These are phyloP conservation scores for Phoenix roebelenii DNA, from an alignment of 176 grass and related monocot genomes.

Conservation along the genomic window DNA sequence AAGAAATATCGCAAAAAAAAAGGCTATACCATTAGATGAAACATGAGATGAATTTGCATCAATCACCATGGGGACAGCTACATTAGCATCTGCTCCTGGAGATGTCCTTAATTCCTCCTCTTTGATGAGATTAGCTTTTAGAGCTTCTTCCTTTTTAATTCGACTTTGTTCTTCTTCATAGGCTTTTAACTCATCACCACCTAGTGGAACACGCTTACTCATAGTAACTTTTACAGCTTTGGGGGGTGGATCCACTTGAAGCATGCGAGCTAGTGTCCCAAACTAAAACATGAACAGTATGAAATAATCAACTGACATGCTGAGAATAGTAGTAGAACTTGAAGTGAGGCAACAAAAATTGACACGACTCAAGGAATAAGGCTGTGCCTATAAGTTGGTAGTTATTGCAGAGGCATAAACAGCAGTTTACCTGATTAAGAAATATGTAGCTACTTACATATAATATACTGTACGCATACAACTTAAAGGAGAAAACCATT, in stretches of 20 bases:
- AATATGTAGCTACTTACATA: too few species aligned
- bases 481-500: too few species aligned
- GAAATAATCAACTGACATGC: constrained; percentile 9
- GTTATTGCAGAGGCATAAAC: too few species aligned
- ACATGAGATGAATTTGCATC: constrained; percentile 49
- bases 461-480: too few species aligned
- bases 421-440: too few species aligned
- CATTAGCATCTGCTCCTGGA: constrained; percentile 53
- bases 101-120: constrained; percentile 66
- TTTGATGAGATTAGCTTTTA: constrained; percentile 61
- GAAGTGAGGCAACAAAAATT: too few species aligned
- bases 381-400: too few species aligned
- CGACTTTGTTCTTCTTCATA: constrained; percentile 85
- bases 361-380: too few species aligned
- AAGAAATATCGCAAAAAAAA: neutral
- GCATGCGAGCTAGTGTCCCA: constrained; percentile 96
- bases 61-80: constrained; percentile 50
- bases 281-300: constrained; percentile 35
- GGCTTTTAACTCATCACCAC: constrained; percentile 81
- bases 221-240: constrained; percentile 94
- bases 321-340: too few species aligned
- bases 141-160: constrained; percentile 67
- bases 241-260: constrained; percentile 95
- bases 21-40: constrained; percentile 47
- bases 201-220: constrained; percentile 81